Evolutionary conservation across 2,329 filamentous ascomycete genomes (phyloP), one percentile per base, ranked within the genome.

Genomic region (Trichoderma asperellum): DNA sequence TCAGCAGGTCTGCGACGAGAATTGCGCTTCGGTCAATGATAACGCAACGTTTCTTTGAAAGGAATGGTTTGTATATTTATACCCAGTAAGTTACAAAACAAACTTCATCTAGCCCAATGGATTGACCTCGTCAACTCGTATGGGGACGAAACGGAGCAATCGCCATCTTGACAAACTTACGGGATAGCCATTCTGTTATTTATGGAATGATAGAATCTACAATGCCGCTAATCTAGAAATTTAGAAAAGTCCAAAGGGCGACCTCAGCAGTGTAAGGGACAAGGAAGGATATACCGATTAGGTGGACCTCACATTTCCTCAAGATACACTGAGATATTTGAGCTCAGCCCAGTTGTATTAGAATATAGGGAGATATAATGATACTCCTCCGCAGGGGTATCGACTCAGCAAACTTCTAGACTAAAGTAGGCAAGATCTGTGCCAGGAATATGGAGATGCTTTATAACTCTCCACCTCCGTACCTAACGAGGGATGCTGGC

Each of bases 201-300:
- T 1, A 4, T 10, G 7, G 3, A 6, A 1, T 3, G 8, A 8
- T 43, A n/a, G 40, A 43, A 7, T 5, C 4, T 2, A n/a, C 2
- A 43, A n/a, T 43, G 16, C 6, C 14, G 3, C 16, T 6, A 18
- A 4, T 43, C 40, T 8, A 43, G 6, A n/a, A 2, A 43, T 43
- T n/a, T n/a, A 43, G 32, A 4, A n/a, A 2, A 43, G 40, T n/a
- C 40, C 16, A 43, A 14, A 43, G 2, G 10, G 18, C n/a, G 18
- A 43, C n/a, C 18, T n/a, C 8, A 7, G 6, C 16, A 43, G 8
- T 16, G 18, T 43, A 43, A n/a, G 16, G 16, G n/a, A 4, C 40
- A 43, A 43, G 40, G 6, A 43, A 43, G 40, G 18, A n/a, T n/a
- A 43, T 43, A 8, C 18, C 18, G 6, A n/a, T n/a, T 43, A 43